phyloP scores from a whole-genome alignment of 2,329 filamentous ascomycete genomes.

The Stagonosporopsis tanaceti region DNA sequence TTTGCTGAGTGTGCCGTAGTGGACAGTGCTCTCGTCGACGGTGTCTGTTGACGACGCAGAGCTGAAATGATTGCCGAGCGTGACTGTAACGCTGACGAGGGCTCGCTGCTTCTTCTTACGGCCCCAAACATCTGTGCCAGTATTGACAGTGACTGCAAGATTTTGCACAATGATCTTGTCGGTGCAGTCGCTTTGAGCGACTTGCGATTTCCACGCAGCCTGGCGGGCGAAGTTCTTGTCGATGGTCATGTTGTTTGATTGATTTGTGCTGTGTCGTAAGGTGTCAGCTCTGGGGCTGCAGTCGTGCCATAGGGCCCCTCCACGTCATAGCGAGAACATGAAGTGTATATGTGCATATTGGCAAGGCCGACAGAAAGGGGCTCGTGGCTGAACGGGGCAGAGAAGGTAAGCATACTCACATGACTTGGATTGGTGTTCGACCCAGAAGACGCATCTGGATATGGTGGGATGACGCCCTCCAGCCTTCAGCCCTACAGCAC shows the following conservation, averaged over 20 bases:
- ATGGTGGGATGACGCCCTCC: constrained; percentile 34
- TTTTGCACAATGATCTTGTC: constrained; percentile 67
- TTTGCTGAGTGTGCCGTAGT: constrained; percentile 78
- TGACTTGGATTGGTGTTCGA: neutral
- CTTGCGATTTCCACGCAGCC: constrained; percentile 31
- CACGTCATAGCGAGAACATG: neutral
- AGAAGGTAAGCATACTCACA: neutral
- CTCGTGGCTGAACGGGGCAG: neutral
- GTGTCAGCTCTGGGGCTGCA: neutral
- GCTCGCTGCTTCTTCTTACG: constrained; percentile 69
- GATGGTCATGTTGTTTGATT: constrained; percentile 14
- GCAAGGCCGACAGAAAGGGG: neutral
- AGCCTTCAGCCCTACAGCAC: constrained; percentile 38
- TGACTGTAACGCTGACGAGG: constrained; percentile 66
- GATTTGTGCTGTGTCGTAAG: neutral
- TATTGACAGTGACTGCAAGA: constrained; percentile 64
- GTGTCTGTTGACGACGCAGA: constrained; percentile 66
- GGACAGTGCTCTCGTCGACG: constrained; percentile 74
- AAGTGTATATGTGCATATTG: neutral
- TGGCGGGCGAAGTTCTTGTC: constrained; percentile 23
- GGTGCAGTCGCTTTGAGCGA: constrained; percentile 30
- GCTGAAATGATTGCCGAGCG: constrained; percentile 64
- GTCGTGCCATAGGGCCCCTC: neutral
- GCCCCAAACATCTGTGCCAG: constrained; percentile 74
- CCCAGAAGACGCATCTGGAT: constrained; percentile 5